Evolutionary conservation across 108 stramenopile species (phyloP), one percentile per base, ranked within the genome.

Genomic region (Pseudonitzschia multistriata): DNA sequence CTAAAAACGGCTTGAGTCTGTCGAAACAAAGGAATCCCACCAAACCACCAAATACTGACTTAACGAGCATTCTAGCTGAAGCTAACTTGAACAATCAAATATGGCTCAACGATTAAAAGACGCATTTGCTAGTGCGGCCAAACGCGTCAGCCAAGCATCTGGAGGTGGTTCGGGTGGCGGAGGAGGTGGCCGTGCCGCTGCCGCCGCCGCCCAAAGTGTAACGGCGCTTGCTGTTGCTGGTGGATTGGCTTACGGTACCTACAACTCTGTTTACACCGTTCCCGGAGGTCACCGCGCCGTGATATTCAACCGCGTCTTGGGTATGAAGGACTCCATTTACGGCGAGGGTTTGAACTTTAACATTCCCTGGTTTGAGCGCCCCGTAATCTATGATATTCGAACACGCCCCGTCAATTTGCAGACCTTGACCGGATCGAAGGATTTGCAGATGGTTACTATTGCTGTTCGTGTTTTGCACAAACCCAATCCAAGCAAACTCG

Each of bases 361-460:
- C 78, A 88, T 99, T 55, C 99, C 99, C 1, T 98, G 98, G 97
- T 96, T 99, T 47, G 98, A 99, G 81, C 86, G 91, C 67, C 97
- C 99, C 36, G 80, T 93, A 35, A 78, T 97, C 40, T 99, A 86
- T 70, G 98, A 99, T 72, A 94, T 99, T 49, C 91, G 99, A 50
- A 99, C 98, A 4, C 82, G 97, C 55, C 97, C 98, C 19, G 90
- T 92, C 62, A 96, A 96, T 78, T 59, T 97, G 49, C 88, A 96
- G 74, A 97, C 99, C 7, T 74, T 97, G 66, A 97, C 97, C 0
- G 99, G 99, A 62, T 85, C 83, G n/a, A 92, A 89, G 80, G 99
- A 99, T 91, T 80, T 99, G 71, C 99, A 99, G 77, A 99, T 99
- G 98, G 98, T 99, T 47, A 96, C 97, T 56, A 96, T 99, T 65